A percentile compares a stretch with the other conserved stretches of the same genome.
Evolutionary conservation across 345 rosid genomes (phyloP).

Genomic region (Barbarea vulgaris): DNA sequence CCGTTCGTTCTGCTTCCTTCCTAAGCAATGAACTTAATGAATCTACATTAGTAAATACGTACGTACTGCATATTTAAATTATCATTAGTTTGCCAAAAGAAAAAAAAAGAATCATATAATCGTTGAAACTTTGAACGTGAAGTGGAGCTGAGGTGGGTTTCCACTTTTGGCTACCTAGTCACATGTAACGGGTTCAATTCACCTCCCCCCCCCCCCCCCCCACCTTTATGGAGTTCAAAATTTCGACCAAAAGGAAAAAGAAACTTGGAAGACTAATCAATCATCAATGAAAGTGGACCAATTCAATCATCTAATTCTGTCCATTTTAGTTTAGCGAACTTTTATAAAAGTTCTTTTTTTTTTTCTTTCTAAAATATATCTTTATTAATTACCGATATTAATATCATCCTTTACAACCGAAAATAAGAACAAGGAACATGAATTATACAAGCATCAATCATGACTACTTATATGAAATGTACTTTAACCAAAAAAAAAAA

Average conservation of each 20-base stretch:
- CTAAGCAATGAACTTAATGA: conserved; percentile 30
- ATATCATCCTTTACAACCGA: too few relatives aligned
- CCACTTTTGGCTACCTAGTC: conserved; percentile 2
- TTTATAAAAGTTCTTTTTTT: too few relatives aligned
- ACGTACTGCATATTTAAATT: neutral
- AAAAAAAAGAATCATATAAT: neutral
- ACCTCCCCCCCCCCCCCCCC: neutral
- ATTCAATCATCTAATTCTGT: too few relatives aligned
- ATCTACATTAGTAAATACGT: conserved; percentile 1
- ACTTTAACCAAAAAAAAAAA: too few relatives aligned
- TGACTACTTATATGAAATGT: too few relatives aligned
- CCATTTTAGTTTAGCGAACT: neutral
- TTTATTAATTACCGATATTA: too few relatives aligned
- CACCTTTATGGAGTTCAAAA: neutral
- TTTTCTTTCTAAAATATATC: too few relatives aligned
- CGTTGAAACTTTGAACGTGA: neutral
- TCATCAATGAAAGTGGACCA: neutral
- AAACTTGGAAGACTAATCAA: neutral
- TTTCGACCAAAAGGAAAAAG: neutral
- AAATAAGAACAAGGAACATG: too few relatives aligned
- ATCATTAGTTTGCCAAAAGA: neutral
- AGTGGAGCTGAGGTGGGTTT: neutral
- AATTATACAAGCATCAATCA: too few relatives aligned
- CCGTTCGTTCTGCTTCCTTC: conserved; percentile 43
- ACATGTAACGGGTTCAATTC: neutral